These are phyloP conservation scores for Talaromyces atroroseus DNA, from an alignment of 2,329 filamentous ascomycete genomes.

Conservation along the genomic window DNA sequence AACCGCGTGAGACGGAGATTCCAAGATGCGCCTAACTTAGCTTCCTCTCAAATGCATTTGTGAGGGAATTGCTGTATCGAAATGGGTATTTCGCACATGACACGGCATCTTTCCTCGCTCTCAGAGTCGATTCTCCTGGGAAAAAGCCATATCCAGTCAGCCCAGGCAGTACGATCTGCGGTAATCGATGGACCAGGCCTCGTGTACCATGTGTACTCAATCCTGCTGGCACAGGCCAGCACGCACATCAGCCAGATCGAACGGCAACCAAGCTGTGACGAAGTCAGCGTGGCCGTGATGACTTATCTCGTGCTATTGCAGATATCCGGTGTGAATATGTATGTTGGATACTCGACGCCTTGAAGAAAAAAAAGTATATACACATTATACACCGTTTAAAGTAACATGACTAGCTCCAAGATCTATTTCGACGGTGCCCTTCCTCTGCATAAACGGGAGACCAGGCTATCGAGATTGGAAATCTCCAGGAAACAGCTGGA, in stretches of 20 bases:
- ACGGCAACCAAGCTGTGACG: slow-evolving; percentile 55
- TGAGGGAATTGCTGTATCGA: neutral
- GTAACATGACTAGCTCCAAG: slow-evolving; percentile 46
- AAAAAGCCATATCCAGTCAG: neutral
- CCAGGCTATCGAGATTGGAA: slow-evolving; percentile 57
- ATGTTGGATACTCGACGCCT: slow-evolving; percentile 22
- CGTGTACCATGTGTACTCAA: slow-evolving; percentile 65
- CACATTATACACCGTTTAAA: neutral
- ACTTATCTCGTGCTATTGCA: slow-evolving; percentile 59
- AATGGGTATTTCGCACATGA: slow-evolving; percentile 34
- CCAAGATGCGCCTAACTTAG: neutral
- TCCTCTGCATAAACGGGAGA: slow-evolving; percentile 59
- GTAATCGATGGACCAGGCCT: slow-evolving; percentile 74
- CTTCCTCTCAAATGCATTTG: neutral
- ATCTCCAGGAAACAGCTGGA: slow-evolving; percentile 54
- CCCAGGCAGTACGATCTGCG: slow-evolving; percentile 23
- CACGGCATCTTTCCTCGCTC: slow-evolving; percentile 27
- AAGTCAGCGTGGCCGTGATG: slow-evolving; percentile 56
- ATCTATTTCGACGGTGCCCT: slow-evolving; percentile 86
- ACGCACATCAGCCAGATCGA: slow-evolving; percentile 44
- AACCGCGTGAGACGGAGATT: neutral
- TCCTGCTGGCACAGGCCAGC: slow-evolving; percentile 44
- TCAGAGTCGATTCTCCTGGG: slow-evolving; percentile 23
- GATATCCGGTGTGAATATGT: slow-evolving; percentile 58
- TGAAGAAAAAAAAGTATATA: neutral